Base-by-base conservation (phyloP, 768 basidiomycete genomes). In the Amanita pallidorosea region DNA sequence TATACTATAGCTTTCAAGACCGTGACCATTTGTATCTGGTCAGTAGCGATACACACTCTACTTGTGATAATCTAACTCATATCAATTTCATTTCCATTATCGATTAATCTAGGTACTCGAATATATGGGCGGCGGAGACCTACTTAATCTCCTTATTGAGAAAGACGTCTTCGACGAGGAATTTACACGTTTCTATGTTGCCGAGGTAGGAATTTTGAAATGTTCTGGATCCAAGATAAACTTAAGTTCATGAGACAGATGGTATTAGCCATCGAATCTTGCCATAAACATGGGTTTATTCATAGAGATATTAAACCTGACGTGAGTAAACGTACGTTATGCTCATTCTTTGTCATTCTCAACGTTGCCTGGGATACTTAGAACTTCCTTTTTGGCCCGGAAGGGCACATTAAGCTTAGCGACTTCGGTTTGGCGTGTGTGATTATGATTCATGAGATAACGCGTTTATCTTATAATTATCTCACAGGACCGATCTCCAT, bases 231-330 rank as follows among this genome's bases (percentile, higher is more conserved):
- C 51, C 54, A 57, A 38, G 54, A 35, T 46, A 54, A 61, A 23
- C 48, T 34, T 40, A 29, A 31, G 17, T 36, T 54, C 56, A 53
- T 52, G 23, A 33, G 7, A 22, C 62, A 91, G 89, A 96, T 96
- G 93, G 75, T 98, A 53, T 77, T 97, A 17, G 90, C 91, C 27
- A 84, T 98, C 55, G 87, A 94, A 64, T 85, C 85, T 54, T 94
- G 91, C 64, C 93, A 96, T 69, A 85, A 83, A 64, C 83, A 88
- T 59, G 94, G 94, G 8, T 98, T 94, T 70, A 96, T 98, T 61
- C 95, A 98, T 71, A 81, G 95, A 54, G 95, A 99, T 71, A 94
- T 97, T 69, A 94, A 96, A 67, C 88, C 92, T 59, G 89, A 94
- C 67, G 86, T 88, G 65, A 63, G 81, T 68, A 40, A 25, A 35